These are phyloP conservation scores for Coemansia sp. DNA, from an alignment of 192 early-diverging fungal species.

Conservation along the genomic window DNA sequence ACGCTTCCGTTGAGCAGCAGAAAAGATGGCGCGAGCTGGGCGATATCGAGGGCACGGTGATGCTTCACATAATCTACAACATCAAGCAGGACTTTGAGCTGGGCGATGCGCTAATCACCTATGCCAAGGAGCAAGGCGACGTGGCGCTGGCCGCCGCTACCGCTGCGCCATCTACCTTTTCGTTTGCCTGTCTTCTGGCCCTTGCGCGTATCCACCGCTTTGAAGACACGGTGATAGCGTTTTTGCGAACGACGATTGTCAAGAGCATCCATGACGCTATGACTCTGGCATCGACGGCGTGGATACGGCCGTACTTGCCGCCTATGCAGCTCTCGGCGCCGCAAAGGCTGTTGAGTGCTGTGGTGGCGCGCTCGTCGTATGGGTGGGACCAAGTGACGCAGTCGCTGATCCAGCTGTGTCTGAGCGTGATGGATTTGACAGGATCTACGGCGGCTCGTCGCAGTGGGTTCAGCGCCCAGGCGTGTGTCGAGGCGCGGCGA, in stretches of 20 bases:
- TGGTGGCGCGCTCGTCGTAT: conserved; percentile 24
- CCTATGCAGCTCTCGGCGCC: not conserved
- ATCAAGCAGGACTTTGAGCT: conserved; percentile 72
- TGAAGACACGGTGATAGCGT: conserved; percentile 54
- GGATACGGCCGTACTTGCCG: conserved; percentile 17
- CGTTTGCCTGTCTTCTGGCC: conserved; percentile 65
- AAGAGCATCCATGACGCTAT: conserved; percentile 26
- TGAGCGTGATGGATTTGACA: conserved; percentile 25
- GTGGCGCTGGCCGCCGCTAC: conserved; percentile 11
- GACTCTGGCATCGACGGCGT: conserved; percentile 7
- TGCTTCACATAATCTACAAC: conserved; percentile 71
- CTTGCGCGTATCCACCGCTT: conserved; percentile 72
- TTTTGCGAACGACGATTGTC: conserved; percentile 27
- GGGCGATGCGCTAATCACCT: conserved; percentile 30
- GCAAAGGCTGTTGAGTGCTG: conserved; percentile 10
- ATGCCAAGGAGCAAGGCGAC: conserved; percentile 57
- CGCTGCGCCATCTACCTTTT: conserved; percentile 58
- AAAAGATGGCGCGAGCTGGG: conserved; percentile 43
- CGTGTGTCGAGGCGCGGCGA: conserved; percentile 11
- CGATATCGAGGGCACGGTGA: conserved; percentile 65
- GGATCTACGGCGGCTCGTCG: conserved; percentile 5
- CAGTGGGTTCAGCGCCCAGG: conserved; percentile 12
- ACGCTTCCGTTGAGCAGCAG: not conserved
- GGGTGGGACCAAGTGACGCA: conserved; percentile 55
- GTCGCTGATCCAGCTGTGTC: conserved; percentile 39